Base-by-base conservation (phyloP, 371 early-diverging fungal genomes). In the Encephalitozoon romaleae region DNA sequence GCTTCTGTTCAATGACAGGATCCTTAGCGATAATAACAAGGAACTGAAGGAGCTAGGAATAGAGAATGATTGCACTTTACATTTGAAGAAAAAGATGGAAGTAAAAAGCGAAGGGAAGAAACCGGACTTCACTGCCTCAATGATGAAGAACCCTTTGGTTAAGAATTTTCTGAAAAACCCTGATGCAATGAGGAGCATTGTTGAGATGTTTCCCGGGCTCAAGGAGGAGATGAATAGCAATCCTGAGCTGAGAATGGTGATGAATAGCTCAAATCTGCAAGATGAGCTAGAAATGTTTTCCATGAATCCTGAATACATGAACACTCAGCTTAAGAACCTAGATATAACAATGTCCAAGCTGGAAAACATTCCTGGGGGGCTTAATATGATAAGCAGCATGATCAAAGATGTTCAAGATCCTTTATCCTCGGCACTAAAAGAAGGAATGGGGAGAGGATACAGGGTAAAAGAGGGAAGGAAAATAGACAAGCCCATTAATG, bases 301-400 rank as follows among this genome's bases (percentile, higher is more conserved):
- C 18, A 74, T 70, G 38, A 78, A 84, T 66, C 81, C 82, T 11
- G 80, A 84, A 39, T 84, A 86, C 71, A 77, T 83, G 77, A 83
- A 82, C 38, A 53, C 74, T 39, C 83, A 82, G 65, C 63, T 84
- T 76, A 82, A 84, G 67, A 86, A 86, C 55, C 80, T 75, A 12
- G 86, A 86, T 59, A 47, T 86, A 54, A 78, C 84, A n/a, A 83
- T 86, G 82, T 67, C 79, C 15, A 84, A 81, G 70, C 59, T 86
- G 39, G 83, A 84, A 63, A 86, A 83, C 32, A 82, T 86, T 30
- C 86, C 86, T 15, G 86, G 84, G 0, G 86, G 86, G 6, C 72
- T 84, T 26, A 84, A 83, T 65, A 79, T 84, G 77, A 83, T 86
- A 47, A 78, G 74, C 49, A 52, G 75, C 18, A 79, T 84, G 82